A percentile compares a stretch with the other conserved stretches of the same genome.
These are phyloP conservation scores for Kwoniella sp. DNA, from an alignment of 768 basidiomycete species.

Conservation along the genomic window DNA sequence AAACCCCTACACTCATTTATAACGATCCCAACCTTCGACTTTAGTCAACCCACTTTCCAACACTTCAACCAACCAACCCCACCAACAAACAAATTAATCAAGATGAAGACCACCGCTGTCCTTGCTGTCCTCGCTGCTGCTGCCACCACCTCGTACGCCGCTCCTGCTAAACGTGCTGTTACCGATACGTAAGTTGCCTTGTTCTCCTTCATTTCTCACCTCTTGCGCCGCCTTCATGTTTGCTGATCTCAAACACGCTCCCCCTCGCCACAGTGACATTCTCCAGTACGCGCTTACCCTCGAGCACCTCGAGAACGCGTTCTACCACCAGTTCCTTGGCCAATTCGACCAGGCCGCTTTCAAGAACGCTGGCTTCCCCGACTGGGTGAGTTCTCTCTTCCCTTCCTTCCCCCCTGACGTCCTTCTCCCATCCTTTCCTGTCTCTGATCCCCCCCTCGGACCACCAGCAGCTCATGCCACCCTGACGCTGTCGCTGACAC, in stretches of 20 bases:
- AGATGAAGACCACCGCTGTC: conserved; percentile 30
- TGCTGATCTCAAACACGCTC: not conserved
- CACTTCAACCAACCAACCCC: not conserved
- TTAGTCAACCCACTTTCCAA: not conserved
- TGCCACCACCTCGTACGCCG: conserved; percentile 31
- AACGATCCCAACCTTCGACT: not conserved
- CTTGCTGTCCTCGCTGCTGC: conserved; percentile 30
- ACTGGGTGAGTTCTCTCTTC: conserved; percentile 55
- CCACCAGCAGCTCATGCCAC: not conserved
- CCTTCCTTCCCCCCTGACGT: not conserved
- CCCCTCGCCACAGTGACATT: conserved; percentile 34
- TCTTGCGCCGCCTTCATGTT: not conserved
- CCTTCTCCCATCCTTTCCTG: not conserved
- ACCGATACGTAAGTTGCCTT: conserved; percentile 33
- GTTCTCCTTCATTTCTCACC: not conserved
- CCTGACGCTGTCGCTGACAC: not conserved
- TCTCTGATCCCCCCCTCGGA: not conserved
- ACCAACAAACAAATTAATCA: conserved; percentile 18
- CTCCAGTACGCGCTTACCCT: conserved; percentile 53
- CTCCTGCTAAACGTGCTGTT: conserved; percentile 33
- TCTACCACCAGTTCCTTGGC: conserved; percentile 55
- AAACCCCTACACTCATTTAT: conserved; percentile 18
- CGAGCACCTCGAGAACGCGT: conserved; percentile 55
- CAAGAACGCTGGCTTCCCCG: conserved; percentile 56
- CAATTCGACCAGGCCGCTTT: conserved; percentile 62